These are phyloP conservation scores for Styphnolobium japonicum DNA, from an alignment of 306 rosid genomes.

Conservation along the genomic window DNA sequence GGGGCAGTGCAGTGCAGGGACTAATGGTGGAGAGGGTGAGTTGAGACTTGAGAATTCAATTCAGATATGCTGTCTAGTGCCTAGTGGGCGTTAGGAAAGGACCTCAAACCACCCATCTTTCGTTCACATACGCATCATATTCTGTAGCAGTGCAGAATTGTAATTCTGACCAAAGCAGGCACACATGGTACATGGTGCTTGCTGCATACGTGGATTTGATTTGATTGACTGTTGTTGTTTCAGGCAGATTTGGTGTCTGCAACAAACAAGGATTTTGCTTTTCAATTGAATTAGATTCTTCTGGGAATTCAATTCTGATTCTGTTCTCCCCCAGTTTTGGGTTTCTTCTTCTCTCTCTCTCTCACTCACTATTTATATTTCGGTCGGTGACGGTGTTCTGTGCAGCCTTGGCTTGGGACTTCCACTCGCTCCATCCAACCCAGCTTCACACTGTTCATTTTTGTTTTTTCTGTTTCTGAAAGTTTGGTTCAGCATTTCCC, in stretches of 20 bases:
- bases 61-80: conserved; percentile 14
- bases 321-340: conserved; percentile 5
- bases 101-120: neutral
- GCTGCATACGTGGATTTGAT: conserved; percentile 11
- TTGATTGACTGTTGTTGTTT: conserved; percentile 15
- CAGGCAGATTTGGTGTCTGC: neutral
- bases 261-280: neutral
- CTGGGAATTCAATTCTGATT: conserved; percentile 52
- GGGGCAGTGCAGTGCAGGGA: neutral
- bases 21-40: conserved; percentile 27
- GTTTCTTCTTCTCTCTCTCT: neutral
- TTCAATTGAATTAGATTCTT: conserved; percentile 44
- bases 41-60: neutral
- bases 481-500: neutral
- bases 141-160: conserved; percentile 22
- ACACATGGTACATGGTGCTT: neutral
- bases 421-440: neutral
- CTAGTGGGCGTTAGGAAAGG: conserved; percentile 31
- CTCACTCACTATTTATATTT: neutral
- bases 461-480: neutral
- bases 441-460: neutral
- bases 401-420: neutral
- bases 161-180: conserved; percentile 27
- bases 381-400: neutral
- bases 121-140: conserved; percentile 33